phyloP scores from a whole-genome alignment of 1,139 yeast species.

The Yamadazyma jaroonii region DNA sequence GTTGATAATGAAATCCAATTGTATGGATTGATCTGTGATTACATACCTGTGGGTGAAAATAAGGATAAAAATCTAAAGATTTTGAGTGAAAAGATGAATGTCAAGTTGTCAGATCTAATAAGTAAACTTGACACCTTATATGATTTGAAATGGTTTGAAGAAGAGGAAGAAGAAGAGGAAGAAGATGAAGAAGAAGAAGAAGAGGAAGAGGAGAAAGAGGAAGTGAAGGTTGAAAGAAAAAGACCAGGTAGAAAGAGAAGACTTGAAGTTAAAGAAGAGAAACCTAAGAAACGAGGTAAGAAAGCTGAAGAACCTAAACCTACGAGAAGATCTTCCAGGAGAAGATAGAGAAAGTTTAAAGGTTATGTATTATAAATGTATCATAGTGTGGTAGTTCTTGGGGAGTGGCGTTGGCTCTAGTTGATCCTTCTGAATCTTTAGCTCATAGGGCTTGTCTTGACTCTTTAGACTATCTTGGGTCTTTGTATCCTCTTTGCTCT shows the following conservation, averaged over 20 bases:
- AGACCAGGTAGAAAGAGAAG: slow-evolving; percentile 5
- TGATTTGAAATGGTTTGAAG: slow-evolving; percentile 59
- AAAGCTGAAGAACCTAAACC: slow-evolving; percentile 2
- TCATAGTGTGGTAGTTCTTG: too few species aligned
- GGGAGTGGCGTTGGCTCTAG: too few species aligned
- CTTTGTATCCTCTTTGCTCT: too few species aligned
- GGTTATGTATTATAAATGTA: too few species aligned
- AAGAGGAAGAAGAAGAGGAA: slow-evolving; percentile 27
- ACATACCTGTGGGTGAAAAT: slow-evolving; percentile 61
- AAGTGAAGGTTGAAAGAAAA: slow-evolving; percentile 1
- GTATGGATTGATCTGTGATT: slow-evolving; percentile 63
- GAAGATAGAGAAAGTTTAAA: too few species aligned
- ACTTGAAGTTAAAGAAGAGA: background rate
- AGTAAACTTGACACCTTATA: slow-evolving; percentile 52
- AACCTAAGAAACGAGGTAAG: background rate
- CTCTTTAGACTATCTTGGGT: too few species aligned
- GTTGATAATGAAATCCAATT: slow-evolving; percentile 65
- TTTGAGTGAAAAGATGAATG: slow-evolving; percentile 47
- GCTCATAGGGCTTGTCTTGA: too few species aligned
- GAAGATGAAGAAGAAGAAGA: slow-evolving; percentile 12
- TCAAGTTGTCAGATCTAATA: slow-evolving; percentile 53
- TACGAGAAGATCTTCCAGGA: slow-evolving; percentile 2
- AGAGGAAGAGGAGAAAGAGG: slow-evolving; percentile 8
- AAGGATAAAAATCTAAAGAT: slow-evolving; percentile 59
- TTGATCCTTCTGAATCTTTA: too few species aligned